Evolutionary conservation across 768 basidiomycete genomes (phyloP), one percentile per base, ranked within the genome.

Genomic region (Galerina sulciceps): DNA sequence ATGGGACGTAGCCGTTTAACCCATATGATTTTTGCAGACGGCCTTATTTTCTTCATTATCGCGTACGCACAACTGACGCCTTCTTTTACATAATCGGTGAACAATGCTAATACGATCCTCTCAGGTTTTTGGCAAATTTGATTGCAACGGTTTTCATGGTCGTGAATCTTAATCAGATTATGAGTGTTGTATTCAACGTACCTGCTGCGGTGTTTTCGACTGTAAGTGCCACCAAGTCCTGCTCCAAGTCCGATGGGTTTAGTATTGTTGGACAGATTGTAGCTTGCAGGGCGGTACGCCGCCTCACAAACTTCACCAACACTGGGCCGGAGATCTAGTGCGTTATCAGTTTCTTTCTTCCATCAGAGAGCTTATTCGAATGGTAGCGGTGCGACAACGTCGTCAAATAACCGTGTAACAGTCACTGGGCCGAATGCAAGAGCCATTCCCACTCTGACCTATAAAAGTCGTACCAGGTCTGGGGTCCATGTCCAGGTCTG

Each of bases 41-140:
- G 90, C 17, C 71, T 93, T 10, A 84, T 89, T 53, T 92, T 82
- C 73, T 92, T 92, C 75, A 71, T 92, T 60, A 81, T 92, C 49
- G 90, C 90, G 84, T 90, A 64, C 54, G 85, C 76, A 15, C 4
- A n/a, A n/a, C n/a, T n/a, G n/a, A n/a, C n/a, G n/a, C 54, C 44
- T 41, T 53, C 38, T 6, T n/a, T 38, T n/a, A 4, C 13, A 2
- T 26, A 31, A n/a, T 31, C 8, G 17, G 13, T 4, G 11, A 31
- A 38, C 38, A 10, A 15, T 53, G 42, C 45, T 42, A 55, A 35
- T 43, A 22, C 8, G n/a, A 44, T 11, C 17, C 42, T 23, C 23
- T 9, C 26, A 83, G 82, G 6, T 84, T 84, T 67, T 41, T 82
- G 35, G 76, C 71, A 17, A 78, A 78, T 61, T 58, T 77, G 23